Evolutionary conservation across 805 yeast species (phyloP), one percentile per base, ranked within the genome.

Genomic region (Sugiyamaella lignohabitans): DNA sequence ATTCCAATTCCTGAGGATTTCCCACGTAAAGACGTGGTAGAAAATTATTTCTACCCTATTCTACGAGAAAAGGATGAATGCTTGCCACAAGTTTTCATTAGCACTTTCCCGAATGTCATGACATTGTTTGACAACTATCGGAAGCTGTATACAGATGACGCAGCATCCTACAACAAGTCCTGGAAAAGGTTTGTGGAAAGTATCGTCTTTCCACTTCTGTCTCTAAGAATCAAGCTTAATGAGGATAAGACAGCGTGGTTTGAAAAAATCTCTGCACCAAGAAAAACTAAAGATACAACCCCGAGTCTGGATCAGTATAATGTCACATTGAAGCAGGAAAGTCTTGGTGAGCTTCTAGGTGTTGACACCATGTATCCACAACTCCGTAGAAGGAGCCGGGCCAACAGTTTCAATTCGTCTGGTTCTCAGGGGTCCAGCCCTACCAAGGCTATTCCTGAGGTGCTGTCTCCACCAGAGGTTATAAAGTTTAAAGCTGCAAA

Each of bases 11-110:
- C 56, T 10, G 30, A 23, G 1, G 35, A 27, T 3, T 56, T 56
- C 44, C 60, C 60, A 11, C 23, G 40, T 4, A 16, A 34, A 2
- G 49, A 43, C 18, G 40, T 51, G 8, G 32, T 51, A 6, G 27
- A 27, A 11, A 47, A 36, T 23, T 51, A 51, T 34, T 20, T 48
- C 14, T 40, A 29, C 30, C 54, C 54, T 11, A 14, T 36, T n/a
- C 18, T 45, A 16, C 40, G 36, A 5, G 35, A 36, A 19, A 32
- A 11, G 22, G 29, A 14, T 17, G 17, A 30, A 4, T 14, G 21
- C 18, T 16, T 18, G 10, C 20, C 5, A 18, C 18, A 35, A 18
- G 38, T 10, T 35, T n/a, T 5, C 21, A 35, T 10, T 35, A 35
- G 10, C 21, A 35, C 10, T 14, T 27, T 27, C 14, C 32, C 32